These are phyloP conservation scores for Annulohypoxylon maeteangense DNA, from an alignment of 495 filamentous ascomycete species.

Conservation along the genomic window DNA sequence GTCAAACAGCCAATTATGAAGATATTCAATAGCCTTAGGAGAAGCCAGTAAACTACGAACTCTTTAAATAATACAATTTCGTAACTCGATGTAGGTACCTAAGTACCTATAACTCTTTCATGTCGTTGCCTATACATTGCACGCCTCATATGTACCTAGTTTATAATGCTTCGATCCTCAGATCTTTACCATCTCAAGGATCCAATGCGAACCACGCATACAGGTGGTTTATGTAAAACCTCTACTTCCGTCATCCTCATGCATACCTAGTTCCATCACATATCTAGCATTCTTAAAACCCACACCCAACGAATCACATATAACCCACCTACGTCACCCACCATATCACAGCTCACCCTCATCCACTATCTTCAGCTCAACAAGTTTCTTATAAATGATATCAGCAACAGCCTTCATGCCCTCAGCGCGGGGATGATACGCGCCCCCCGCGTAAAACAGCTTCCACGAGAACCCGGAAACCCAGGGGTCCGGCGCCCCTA, in stretches of 20 bases:
- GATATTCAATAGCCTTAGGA: too few species aligned
- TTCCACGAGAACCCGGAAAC: constrained; percentile 50
- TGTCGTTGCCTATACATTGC: too few species aligned
- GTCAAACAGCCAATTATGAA: too few species aligned
- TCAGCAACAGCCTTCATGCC: constrained; percentile 52
- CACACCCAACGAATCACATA: not conserved
- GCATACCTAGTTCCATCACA: too few species aligned
- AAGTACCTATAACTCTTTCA: too few species aligned
- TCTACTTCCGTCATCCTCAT: not conserved
- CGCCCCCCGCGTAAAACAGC: constrained; percentile 37
- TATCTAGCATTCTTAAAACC: too few species aligned
- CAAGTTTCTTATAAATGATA: constrained; percentile 47
- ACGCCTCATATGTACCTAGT: too few species aligned
- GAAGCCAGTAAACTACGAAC: too few species aligned
- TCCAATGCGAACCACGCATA: too few species aligned
- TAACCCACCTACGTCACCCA: not conserved
- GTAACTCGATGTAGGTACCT: too few species aligned
- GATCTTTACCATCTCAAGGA: not conserved
- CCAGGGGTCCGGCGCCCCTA: constrained; percentile 54
- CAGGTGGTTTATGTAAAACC: not conserved
- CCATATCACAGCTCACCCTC: constrained; percentile 37
- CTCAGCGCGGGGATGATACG: constrained; percentile 50
- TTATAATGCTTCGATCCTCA: too few species aligned
- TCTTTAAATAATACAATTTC: too few species aligned
- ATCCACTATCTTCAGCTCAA: constrained; percentile 39